phyloP scores from a whole-genome alignment of 164 flowering plant genomes.

The Vitis amurensis region DNA sequence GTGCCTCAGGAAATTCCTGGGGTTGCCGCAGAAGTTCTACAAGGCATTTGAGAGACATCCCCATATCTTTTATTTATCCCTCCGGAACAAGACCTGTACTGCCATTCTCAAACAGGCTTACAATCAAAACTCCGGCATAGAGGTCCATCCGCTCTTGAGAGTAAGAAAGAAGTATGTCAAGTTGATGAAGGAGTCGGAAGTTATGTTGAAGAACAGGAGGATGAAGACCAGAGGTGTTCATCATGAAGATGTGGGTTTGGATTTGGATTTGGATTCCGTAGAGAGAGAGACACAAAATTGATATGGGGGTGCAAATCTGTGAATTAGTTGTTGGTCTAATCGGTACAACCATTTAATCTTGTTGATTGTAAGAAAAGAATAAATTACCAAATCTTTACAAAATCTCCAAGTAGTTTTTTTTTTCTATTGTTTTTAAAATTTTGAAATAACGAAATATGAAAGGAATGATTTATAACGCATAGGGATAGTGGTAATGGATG shows the following conservation, averaged over 20 bases:
- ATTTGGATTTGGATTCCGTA: constrained; percentile 18
- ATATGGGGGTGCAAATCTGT: too few relatives aligned
- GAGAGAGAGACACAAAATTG: constrained; percentile 8
- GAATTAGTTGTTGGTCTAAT: too few relatives aligned
- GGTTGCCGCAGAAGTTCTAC: constrained; percentile 80
- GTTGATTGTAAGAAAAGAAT: too few relatives aligned
- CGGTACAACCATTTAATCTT: too few relatives aligned
- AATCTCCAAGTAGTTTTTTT: too few relatives aligned
- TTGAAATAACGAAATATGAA: too few relatives aligned
- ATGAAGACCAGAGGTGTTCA: constrained; percentile 17
- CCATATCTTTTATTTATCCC: constrained; percentile 75
- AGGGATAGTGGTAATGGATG: too few relatives aligned
- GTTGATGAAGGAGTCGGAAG: constrained; percentile 53
- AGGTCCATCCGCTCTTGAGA: constrained; percentile 58
- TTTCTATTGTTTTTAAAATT: too few relatives aligned
- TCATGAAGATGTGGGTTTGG: constrained; percentile 12
- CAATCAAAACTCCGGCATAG: constrained; percentile 37
- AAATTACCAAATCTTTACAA: too few relatives aligned
- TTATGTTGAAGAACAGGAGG: constrained; percentile 46
- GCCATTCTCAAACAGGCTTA: constrained; percentile 84
- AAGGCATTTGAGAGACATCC: constrained; percentile 82
- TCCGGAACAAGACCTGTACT: constrained; percentile 72
- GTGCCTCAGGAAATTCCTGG: constrained; percentile 60
- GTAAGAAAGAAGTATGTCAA: constrained; percentile 67
- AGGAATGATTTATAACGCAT: too few relatives aligned